Base-by-base conservation (phyloP, 257 asterid species). In the Fraxinus pennsylvanica region DNA sequence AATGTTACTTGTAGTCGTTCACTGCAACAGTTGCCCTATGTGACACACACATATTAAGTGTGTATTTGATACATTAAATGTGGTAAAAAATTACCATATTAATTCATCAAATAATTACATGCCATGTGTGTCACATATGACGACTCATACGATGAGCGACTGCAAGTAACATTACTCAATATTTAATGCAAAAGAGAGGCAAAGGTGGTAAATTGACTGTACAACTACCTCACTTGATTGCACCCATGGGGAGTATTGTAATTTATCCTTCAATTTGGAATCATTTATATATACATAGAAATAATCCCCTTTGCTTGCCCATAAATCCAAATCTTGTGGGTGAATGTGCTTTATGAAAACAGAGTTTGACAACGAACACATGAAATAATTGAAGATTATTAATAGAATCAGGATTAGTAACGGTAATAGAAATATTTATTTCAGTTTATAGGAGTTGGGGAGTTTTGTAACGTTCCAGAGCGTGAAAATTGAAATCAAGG, bases 361-460 rank as follows among this genome's bases (percentile, higher is more conserved):
- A 12, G 63, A 39, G 61, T 43, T 43, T 25, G 75, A 71, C 17
- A 12, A 12, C 75, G 57, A 39, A 17, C 25, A 33, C 45, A 17
- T 33, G 73, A 68, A 33, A 32, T n/a, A 68, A 72, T 72, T 72
- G 63, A 72, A 4, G 22, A 17, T 71, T 38, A 71, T 71, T 39
- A 39, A 15, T 43, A 14, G 63, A 2, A 21, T 71, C 6, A 21
- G 19, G 4, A 72, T 30, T 68, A 17, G 45, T 71, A 39, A 30
- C 75, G 6, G 75, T 72, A 43, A 12, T 22, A 2, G 8, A 27
- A 27, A 27, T 25, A 27, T 27, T 63, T 3, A 27, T 63, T 63
- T 63, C 69, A 10, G 69, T 63, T 63, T 22, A 22, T 27, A 63
- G 63, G 15, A 27, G 57, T 72, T 72, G 61, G 25, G 47, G 54